Percentiles rank a stretch among this genome's conserved stretches.
phyloP scores from a whole-genome alignment of 164 flowering plant genomes.

The Aristolochia fimbriata region DNA sequence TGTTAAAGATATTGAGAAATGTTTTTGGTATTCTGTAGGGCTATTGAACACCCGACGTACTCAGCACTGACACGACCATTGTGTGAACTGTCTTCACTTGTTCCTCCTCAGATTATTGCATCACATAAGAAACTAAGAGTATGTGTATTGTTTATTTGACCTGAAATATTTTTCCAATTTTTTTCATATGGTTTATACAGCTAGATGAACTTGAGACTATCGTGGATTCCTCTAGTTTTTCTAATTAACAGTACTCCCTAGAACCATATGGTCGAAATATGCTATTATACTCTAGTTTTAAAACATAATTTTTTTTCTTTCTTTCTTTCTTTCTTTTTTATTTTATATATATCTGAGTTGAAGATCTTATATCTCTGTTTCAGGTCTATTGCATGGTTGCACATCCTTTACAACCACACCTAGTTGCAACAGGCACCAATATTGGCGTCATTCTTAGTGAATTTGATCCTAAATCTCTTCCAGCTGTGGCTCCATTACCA shows the following conservation, averaged over 20 bases:
- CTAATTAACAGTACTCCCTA: no score
- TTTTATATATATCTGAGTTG: no score
- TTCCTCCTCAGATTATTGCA: constrained; percentile 84
- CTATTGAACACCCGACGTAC: constrained; percentile 95
- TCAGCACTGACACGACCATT: constrained; percentile 94
- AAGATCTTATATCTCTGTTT: constrained; percentile 10
- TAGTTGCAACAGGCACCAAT: constrained; percentile 96
- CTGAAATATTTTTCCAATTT: neutral
- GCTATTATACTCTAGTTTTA: no score
- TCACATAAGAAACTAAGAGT: constrained; percentile 89
- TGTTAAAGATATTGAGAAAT: neutral
- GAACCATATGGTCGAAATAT: no score
- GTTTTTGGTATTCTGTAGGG: constrained; percentile 42
- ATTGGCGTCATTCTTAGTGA: constrained; percentile 86
- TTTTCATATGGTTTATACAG: neutral
- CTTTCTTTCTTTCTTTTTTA: no score
- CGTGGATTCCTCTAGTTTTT: no score
- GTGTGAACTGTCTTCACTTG: constrained; percentile 84
- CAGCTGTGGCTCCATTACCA: constrained; percentile 80
- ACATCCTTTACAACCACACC: constrained; percentile 95
- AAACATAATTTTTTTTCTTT: no score
- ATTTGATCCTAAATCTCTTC: constrained; percentile 90
- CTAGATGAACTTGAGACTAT: no score
- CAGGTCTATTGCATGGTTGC: constrained; percentile 98
- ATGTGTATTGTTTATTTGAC: constrained; percentile 14